phyloP scores from a whole-genome alignment of 371 early-diverging fungal genomes.

The Rhizopus stolonifer region DNA sequence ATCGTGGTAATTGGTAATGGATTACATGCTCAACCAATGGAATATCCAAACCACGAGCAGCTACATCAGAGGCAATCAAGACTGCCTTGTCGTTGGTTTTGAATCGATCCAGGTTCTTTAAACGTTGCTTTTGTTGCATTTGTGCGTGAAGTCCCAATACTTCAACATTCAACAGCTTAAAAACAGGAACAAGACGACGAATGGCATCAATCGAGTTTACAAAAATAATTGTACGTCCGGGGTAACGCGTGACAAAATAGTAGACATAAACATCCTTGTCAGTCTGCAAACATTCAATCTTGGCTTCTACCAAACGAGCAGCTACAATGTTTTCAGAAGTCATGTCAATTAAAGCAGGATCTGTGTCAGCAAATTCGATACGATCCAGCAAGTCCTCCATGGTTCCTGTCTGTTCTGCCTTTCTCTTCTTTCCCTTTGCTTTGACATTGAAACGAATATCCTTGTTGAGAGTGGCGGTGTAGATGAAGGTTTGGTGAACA shows the following conservation, averaged over 20 bases:
- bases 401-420: constrained; percentile 18
- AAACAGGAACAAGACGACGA: constrained; percentile 81
- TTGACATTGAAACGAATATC: constrained; percentile 61
- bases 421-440: constrained; percentile 43
- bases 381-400: constrained; percentile 65
- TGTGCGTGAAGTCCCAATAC: constrained; percentile 86
- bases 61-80: constrained; percentile 90
- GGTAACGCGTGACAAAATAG: constrained; percentile 82
- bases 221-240: constrained; percentile 90
- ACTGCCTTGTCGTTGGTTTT: constrained; percentile 67
- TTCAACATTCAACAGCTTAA: constrained; percentile 67
- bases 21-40: constrained; percentile 96
- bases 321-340: constrained; percentile 67
- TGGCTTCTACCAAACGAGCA: constrained; percentile 69
- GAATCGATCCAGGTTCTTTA: constrained; percentile 90
- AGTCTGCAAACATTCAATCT: constrained; percentile 78
- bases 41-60: constrained; percentile 96
- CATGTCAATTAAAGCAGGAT: constrained; percentile 74
- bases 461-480: constrained; percentile 92
- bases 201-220: constrained; percentile 93
- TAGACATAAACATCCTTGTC: constrained; percentile 91
- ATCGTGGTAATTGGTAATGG: constrained; percentile 96
- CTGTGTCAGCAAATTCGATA: constrained; percentile 71
- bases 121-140: constrained; percentile 93
- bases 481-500: constrained; percentile 90